These are phyloP conservation scores for Phytopythium litorale DNA, from an alignment of 352 stramenopile species.

Conservation along the genomic window DNA sequence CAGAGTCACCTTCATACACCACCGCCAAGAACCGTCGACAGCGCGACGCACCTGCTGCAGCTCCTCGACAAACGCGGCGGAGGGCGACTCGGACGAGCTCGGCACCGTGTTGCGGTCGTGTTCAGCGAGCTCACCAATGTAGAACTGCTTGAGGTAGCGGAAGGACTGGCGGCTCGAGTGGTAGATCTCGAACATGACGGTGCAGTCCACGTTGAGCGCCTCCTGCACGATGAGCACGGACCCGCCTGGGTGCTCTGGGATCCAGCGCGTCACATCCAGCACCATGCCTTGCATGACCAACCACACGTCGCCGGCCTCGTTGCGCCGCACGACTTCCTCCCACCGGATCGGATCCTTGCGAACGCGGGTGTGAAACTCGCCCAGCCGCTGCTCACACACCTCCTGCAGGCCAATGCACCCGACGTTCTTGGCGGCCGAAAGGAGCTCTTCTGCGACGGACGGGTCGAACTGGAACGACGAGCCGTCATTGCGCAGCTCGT, in stretches of 20 bases:
- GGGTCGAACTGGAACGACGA: conserved; percentile 79
- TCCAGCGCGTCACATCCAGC: conserved; percentile 85
- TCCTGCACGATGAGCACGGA: conserved; percentile 82
- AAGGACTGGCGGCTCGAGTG: conserved; percentile 90
- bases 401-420: conserved; percentile 74
- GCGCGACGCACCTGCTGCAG: conserved; percentile 41
- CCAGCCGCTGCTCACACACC: conserved; percentile 65
- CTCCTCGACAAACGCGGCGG: conserved; percentile 68
- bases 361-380: conserved; percentile 81
- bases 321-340: conserved; percentile 75
- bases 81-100: conserved; percentile 42
- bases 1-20: not conserved
- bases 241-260: conserved; percentile 83
- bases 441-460: conserved; percentile 66
- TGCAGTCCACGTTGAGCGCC: conserved; percentile 86
- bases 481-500: conserved; percentile 63
- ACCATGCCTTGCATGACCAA: conserved; percentile 90
- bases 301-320: conserved; percentile 70
- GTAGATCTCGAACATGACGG: conserved; percentile 91
- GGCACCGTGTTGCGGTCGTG: conserved; percentile 57
- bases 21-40: not conserved
- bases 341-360: conserved; percentile 76
- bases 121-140: conserved; percentile 82
- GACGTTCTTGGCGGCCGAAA: conserved; percentile 62
- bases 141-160: conserved; percentile 90